Conservation (phyloP, 108 stramenopile genomes). For the Pseudonitzschia delicatissima region DNA sequence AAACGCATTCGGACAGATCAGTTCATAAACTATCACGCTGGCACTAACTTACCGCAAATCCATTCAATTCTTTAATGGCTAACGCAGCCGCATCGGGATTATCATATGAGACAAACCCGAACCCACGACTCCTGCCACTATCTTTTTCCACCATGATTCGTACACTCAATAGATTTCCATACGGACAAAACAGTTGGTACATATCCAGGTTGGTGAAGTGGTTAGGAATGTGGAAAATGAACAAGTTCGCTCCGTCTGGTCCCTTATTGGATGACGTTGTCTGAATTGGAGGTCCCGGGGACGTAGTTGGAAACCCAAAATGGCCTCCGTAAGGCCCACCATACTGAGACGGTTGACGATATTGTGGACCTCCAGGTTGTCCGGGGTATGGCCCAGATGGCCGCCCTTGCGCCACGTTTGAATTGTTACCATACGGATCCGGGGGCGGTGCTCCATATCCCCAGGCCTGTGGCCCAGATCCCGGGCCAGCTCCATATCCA, state of each 20-base stretch:
- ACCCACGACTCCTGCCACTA: constrained; percentile 92
- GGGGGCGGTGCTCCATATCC: constrained; percentile 42
- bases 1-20: background rate
- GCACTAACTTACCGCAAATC: constrained; percentile 68
- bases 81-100: constrained; percentile 81
- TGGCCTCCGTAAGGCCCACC: constrained; percentile 16
- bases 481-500: constrained; percentile 11
- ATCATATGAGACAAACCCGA: constrained; percentile 97
- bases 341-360: constrained; percentile 26
- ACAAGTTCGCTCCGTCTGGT: constrained; percentile 93
- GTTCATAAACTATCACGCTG: no score
- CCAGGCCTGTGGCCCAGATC: constrained; percentile 36
- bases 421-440: constrained; percentile 35
- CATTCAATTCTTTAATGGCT: constrained; percentile 95
- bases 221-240: constrained; percentile 98
- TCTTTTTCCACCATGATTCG: constrained; percentile 96
- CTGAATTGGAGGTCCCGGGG: constrained; percentile 79
- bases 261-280: constrained; percentile 65
- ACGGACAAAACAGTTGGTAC: constrained; percentile 83
- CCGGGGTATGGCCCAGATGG: constrained; percentile 21
- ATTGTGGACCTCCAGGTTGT: constrained; percentile 7
- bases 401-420: constrained; percentile 31
- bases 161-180: constrained; percentile 91
- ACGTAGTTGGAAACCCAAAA: constrained; percentile 41
- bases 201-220: constrained; percentile 94